phyloP scores from a whole-genome alignment of 148 eudicot genomes.

The Vaccinium myrtillus region DNA sequence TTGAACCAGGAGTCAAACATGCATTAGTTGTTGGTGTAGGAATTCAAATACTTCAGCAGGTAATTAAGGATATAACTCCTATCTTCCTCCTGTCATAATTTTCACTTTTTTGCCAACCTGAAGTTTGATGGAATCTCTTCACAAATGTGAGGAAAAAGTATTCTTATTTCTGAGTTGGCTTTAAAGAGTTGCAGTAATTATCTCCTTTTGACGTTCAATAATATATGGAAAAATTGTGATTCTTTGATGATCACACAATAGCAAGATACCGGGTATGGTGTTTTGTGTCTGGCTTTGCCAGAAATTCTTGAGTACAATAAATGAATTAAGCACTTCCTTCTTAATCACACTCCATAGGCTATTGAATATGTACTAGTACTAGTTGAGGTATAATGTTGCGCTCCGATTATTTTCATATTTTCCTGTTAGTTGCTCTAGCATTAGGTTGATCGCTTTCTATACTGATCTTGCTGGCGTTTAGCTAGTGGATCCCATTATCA shows the following conservation, averaged over 20 bases:
- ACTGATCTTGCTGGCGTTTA: neutral
- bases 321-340: too few species aligned
- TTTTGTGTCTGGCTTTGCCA: neutral
- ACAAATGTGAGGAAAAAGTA: neutral
- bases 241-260: neutral
- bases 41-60: constrained; percentile 81
- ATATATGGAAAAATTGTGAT: too few species aligned
- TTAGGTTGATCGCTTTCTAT: neutral
- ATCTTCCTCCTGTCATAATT: neutral
- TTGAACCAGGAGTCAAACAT: constrained; percentile 75
- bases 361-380: neutral
- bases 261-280: neutral
- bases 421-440: neutral
- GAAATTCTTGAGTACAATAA: neutral
- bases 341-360: neutral
- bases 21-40: constrained; percentile 75
- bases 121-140: neutral
- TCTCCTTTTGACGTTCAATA: neutral
- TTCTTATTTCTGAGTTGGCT: neutral
- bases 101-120: neutral
- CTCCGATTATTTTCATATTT: neutral
- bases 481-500: neutral
- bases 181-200: neutral
- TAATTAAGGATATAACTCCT: constrained; percentile 5
- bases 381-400: neutral